Evolutionary conservation across 2,329 filamentous ascomycete species (phyloP), one percentile per base, ranked within the genome.

Genomic region (Aureobasidium sp.): DNA sequence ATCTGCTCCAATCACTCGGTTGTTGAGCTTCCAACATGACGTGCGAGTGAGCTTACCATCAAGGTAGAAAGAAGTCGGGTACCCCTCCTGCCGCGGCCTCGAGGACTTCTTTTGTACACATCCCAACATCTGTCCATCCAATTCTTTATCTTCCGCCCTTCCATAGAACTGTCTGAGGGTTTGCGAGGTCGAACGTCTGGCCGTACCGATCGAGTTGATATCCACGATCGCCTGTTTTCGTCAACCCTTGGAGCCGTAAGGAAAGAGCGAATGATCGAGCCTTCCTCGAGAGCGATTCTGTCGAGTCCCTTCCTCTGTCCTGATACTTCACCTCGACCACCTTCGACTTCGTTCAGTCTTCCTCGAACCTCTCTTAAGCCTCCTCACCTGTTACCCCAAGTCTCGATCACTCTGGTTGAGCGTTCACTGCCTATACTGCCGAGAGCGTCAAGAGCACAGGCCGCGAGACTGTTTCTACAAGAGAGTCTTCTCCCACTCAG

Each of bases 41-140:
- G 59, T 62, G 59, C 59, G 33, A n/a, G n/a, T n/a, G n/a, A 62
- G 59, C 59, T 62, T 27, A 55, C 60, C 60, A 64, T 64, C 60
- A 64, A 64, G 60, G 60, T 64, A 18, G 40, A 64, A 40, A 45
- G 53, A 42, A 18, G n/a, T n/a, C n/a, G n/a, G n/a, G 33, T 15
- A 15, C 38, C 11, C 33, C 40, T 27, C 13, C 33, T 38, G 42
- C 36, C 20, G 56, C 11, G 16, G 53, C 15, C 47, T 42, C 45
- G 27, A 36, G 20, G 38, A 36, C 36, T 43, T 23, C 27, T 23
- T 36, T 20, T 40, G 33, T 23, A 8, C 45, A 11, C 20, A 40
- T 25, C 31, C 8, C 13, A 43, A 23, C 47, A 42, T 54, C 48
- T 54, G 6, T 42, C 40, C 18, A 54, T 42, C 54, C 48, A 23